Base-by-base conservation (phyloP, 192 early-diverging fungal species). In the Dissophora globulifera region DNA sequence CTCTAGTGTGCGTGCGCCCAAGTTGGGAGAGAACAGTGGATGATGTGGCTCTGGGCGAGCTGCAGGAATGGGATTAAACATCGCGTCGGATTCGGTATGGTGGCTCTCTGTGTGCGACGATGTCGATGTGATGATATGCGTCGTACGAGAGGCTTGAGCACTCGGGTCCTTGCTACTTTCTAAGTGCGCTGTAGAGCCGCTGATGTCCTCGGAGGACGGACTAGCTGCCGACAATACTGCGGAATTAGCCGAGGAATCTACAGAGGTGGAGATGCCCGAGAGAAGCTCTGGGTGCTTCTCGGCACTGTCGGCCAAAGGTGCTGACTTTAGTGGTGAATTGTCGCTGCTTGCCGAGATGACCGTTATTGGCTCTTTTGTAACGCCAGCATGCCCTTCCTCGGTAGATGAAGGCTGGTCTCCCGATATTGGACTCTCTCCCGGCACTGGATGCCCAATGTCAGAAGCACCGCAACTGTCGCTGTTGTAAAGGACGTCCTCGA, bases 401-500 rank as follows among this genome's bases (percentile, higher is more conserved):
- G 47, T 20, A 9, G 6, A 1, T 8, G 46, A 3, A 8, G 46
- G 47, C 10, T 29, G 30, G n/a, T 50, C 41, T 31, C 33, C 46
- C 1, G 61, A 19, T n/a, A 52, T n/a, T 4, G 69, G 61, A 43
- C 33, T 38, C 13, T 55, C 16, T 1, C 9, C 23, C 20, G 70
- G 30, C 1, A 26, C 50, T 19, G 62, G 48, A 33, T 57, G 51
- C 2, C 35, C 47, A 25, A 49, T 17, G 0, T 48, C 62, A 10
- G 20, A 30, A 26, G n/a, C 11, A 30, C 23, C 35, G 6, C 43
- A 45, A 45, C 46, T 27, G 8, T 67, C 72, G n/a, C n/a, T n/a
- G 19, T 40, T 33, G 20, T 57, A 76, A 0, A 76, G 55, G 2
- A 62, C 58, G 54, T 76, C 72, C 1, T 61, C 58, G 33, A 62